Evolutionary conservation across 345 rosid species (phyloP).

Genomic region (Linum trigynum): DNA sequence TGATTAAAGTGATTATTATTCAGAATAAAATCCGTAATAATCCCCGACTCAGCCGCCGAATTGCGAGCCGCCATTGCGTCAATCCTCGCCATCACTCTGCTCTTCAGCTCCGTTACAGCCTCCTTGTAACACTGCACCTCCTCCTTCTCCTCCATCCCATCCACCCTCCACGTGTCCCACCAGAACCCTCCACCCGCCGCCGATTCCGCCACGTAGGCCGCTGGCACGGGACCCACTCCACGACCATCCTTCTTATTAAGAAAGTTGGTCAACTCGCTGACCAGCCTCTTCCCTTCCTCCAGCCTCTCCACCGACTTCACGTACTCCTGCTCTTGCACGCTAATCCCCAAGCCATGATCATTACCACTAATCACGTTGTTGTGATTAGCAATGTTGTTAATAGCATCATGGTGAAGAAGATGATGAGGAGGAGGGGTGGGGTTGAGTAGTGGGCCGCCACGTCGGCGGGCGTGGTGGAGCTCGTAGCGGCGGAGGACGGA

Average conservation of each 20-base stretch:
- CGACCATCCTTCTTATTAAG: no score
- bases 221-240: neutral
- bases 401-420: no score
- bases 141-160: neutral
- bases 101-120: neutral
- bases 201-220: neutral
- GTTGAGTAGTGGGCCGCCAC: neutral
- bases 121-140: neutral
- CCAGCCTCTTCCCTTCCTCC: conserved; percentile 1
- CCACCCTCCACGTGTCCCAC: neutral
- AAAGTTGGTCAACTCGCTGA: no score
- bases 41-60: neutral
- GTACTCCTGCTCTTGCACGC: neutral
- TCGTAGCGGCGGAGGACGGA: conserved; percentile 10
- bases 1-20: no score
- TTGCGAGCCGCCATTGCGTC: neutral
- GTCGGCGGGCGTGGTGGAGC: neutral
- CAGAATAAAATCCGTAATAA: neutral
- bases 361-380: neutral
- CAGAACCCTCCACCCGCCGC: neutral
- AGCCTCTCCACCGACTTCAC: neutral
- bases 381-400: neutral
- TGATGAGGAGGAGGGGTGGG: neutral
- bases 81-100: neutral
- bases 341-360: neutral